Conservation (phyloP, 1,139 yeast species). For the Hanseniaspora uvarum region DNA sequence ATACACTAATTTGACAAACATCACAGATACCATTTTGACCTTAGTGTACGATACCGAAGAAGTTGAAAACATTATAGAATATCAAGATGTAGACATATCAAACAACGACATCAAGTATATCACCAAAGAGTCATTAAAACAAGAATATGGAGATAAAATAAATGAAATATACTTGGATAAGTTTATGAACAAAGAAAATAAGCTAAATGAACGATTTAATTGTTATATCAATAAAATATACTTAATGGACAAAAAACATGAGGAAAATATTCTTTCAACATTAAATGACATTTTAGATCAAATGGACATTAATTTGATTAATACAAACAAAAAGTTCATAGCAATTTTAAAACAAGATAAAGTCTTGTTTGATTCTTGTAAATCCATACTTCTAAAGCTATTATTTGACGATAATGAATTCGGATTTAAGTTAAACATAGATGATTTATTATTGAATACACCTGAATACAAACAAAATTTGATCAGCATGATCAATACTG, state of each 20-base stretch:
- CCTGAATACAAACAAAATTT: neutral
- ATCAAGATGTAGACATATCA: neutral
- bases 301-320: neutral
- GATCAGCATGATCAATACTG: neutral
- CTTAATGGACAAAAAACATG: neutral
- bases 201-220: neutral
- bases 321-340: neutral
- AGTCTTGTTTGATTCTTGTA: neutral
- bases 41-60: slow-evolving; percentile 7
- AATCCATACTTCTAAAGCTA: neutral
- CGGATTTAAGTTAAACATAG: neutral
- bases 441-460: neutral
- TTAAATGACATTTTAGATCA: neutral
- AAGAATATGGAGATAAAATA: neutral
- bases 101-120: neutral
- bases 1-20: neutral
- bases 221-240: neutral
- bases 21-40: neutral
- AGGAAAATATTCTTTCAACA: neutral
- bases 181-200: neutral
- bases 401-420: neutral
- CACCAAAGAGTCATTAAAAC: neutral
- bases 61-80: neutral
- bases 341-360: neutral
- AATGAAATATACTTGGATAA: neutral